Evolutionary conservation across 2,329 filamentous ascomycete genomes (phyloP), one percentile per base, ranked within the genome.

Genomic region (Elsinoe fawcettii): DNA sequence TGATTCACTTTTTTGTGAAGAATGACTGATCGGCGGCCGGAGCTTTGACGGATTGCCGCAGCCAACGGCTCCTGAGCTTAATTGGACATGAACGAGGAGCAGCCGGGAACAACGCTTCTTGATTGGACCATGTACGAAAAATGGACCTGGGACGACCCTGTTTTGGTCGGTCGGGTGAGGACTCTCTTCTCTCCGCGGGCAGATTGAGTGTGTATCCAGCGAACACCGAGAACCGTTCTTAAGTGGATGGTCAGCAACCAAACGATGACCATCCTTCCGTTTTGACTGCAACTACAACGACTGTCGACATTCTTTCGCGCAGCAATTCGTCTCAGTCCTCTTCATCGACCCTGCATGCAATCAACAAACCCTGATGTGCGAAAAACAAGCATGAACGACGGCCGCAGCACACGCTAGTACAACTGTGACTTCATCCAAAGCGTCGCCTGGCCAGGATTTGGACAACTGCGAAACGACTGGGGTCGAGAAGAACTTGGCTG

Each of bases 351-450:
- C 46, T 32, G 46, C 30, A 51, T 51, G 16, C 25, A 51, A 7
- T 37, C 23, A 51, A 8, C 7, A 34, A 34, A 37, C 49, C 49
- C 49, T 53, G 49, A 37, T 53, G 20, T 8, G 7, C 49, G 18
- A 34, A 37, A 30, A 16, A 53, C 34, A 36, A 53, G 32, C 49
- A 53, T 39, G 30, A 53, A 22, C 32, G 22, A 30, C 49, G 49
- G 49, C 49, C 49, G 49, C 49, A 53, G 49, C 49, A 53, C 49
- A 53, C 49, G 49, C 49, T 53, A 53, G 49, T 22, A 30, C 22
- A 30, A 18, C 18, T 53, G 49, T 53, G 49, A 53, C 49, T 53
- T 53, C 49, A 53, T 53, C 18, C 20, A 30, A 36, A 34, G 46
- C 32, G 32, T 18, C 12, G 16, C 12, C 30, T 34, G 20, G 12